Conservation (phyloP, 2,329 filamentous ascomycete genomes). For the Penicillium vulpinum region DNA sequence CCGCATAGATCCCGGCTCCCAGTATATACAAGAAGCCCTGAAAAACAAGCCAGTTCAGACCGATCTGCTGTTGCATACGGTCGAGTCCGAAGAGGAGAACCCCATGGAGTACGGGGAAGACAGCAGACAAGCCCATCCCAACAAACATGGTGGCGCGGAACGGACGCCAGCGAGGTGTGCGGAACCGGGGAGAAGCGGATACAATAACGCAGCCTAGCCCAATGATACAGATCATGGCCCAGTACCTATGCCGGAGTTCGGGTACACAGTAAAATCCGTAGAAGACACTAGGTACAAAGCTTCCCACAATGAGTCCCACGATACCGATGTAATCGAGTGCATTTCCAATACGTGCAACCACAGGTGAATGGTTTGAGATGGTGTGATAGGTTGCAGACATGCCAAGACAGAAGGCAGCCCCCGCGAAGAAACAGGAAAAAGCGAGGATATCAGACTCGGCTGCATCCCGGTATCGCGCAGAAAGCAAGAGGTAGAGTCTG, state of each 20-base stretch:
- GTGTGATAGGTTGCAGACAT: conserved; percentile 86
- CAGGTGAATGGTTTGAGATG: conserved; percentile 77
- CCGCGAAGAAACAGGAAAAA: conserved; percentile 76
- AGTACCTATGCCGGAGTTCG: conserved; percentile 67
- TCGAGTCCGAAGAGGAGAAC: conserved; percentile 65
- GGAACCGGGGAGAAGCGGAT: conserved; percentile 78
- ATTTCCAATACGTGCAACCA: conserved; percentile 80
- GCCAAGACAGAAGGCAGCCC: conserved; percentile 70
- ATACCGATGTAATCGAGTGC: conserved; percentile 95
- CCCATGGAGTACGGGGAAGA: conserved; percentile 81
- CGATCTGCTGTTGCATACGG: conserved; percentile 70
- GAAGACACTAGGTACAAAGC: conserved; percentile 83
- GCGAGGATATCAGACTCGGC: conserved; percentile 64
- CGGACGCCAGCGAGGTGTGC: conserved; percentile 78
- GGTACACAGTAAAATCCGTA: conserved; percentile 79
- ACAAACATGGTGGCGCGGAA: conserved; percentile 90
- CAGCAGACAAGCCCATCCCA: conserved; percentile 76
- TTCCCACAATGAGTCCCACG: conserved; percentile 85
- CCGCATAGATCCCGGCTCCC: conserved; percentile 82
- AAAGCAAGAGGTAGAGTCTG: conserved; percentile 59
- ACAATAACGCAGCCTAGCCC: conserved; percentile 74
- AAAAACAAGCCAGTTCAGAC: conserved; percentile 74
- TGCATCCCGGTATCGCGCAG: conserved; percentile 66
- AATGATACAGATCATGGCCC: conserved; percentile 74
- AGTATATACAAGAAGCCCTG: conserved; percentile 83